phyloP scores from a whole-genome alignment of 768 basidiomycete species.

The Rossbeevera mucosa region DNA sequence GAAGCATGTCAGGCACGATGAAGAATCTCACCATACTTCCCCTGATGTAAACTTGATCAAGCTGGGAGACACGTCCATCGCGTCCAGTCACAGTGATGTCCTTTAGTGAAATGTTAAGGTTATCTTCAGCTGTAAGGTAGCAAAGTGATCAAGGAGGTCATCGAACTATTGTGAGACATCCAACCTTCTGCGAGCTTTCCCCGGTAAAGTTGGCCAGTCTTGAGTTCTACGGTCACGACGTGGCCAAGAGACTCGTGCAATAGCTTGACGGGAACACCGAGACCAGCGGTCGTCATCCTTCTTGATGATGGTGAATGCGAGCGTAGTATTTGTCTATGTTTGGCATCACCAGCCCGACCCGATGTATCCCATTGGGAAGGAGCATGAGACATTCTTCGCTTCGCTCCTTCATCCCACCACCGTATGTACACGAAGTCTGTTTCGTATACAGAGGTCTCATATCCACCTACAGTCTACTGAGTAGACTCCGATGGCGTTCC shows the following conservation, averaged over 20 bases:
- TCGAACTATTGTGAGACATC: constrained; percentile 1
- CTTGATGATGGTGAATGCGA: constrained; percentile 9
- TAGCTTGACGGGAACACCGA: constrained; percentile 95
- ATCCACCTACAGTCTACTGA: background rate
- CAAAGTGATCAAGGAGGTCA: constrained; percentile 17
- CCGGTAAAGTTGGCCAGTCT: constrained; percentile 94
- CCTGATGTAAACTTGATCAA: constrained; percentile 98
- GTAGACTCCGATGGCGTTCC: constrained; percentile 15
- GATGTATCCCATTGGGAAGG: background rate
- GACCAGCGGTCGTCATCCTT: constrained; percentile 47
- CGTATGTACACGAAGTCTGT: background rate
- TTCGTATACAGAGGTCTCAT: background rate
- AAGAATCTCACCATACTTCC: constrained; percentile 98
- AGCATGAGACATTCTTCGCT: background rate
- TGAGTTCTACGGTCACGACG: constrained; percentile 95
- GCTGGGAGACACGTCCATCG: constrained; percentile 96
- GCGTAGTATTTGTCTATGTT: constrained; percentile 18
- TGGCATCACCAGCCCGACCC: background rate
- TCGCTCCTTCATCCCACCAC: background rate
- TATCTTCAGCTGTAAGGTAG: constrained; percentile 82
- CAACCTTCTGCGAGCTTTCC: constrained; percentile 94
- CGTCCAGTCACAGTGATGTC: constrained; percentile 97
- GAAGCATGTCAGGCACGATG: constrained; percentile 98
- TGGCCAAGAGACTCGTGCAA: constrained; percentile 96
- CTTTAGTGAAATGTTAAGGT: constrained; percentile 91